These are phyloP conservation scores for Nicotiana knightiana DNA, from an alignment of 257 asterid genomes.

Conservation along the genomic window DNA sequence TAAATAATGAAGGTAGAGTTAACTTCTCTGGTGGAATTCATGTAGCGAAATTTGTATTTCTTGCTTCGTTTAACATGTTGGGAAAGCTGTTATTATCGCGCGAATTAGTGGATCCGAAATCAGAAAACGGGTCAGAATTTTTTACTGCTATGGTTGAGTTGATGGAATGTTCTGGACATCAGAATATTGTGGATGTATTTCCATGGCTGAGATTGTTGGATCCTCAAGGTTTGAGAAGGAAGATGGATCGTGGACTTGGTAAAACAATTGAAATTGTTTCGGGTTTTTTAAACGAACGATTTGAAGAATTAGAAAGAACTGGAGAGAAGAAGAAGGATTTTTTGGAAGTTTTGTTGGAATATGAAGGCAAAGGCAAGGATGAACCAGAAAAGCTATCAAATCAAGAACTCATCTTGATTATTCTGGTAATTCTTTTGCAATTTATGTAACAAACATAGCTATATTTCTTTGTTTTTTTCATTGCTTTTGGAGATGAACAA, in stretches of 20 bases:
- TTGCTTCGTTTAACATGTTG: slow-evolving; percentile 43
- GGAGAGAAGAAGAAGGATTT: slow-evolving; percentile 33
- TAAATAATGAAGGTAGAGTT: not conserved
- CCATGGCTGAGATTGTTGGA: slow-evolving; percentile 40
- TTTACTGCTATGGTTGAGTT: slow-evolving; percentile 33
- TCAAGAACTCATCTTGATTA: slow-evolving; percentile 35
- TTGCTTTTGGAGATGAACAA: no score
- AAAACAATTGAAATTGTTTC: slow-evolving; percentile 33
- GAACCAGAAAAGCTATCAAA: slow-evolving; percentile 40
- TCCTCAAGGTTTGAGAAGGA: slow-evolving; percentile 41
- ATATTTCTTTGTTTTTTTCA: no score
- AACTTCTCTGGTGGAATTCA: not conserved
- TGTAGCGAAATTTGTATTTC: slow-evolving; percentile 32
- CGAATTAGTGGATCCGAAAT: slow-evolving; percentile 40
- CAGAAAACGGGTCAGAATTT: slow-evolving; percentile 31
- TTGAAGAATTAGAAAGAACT: not conserved
- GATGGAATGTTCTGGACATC: slow-evolving; percentile 36
- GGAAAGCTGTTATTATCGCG: slow-evolving; percentile 45
- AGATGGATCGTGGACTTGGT: slow-evolving; percentile 29
- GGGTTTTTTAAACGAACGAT: slow-evolving; percentile 35
- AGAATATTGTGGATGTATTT: slow-evolving; percentile 46
- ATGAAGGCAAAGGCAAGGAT: slow-evolving; percentile 27
- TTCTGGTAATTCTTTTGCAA: slow-evolving; percentile 28
- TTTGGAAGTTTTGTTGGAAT: slow-evolving; percentile 48
- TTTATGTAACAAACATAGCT: no score